A percentile compares a stretch with the other conserved stretches of the same genome.
Evolutionary conservation across 257 asterid species (phyloP).

Genomic region (Solanum ossicruentum): DNA sequence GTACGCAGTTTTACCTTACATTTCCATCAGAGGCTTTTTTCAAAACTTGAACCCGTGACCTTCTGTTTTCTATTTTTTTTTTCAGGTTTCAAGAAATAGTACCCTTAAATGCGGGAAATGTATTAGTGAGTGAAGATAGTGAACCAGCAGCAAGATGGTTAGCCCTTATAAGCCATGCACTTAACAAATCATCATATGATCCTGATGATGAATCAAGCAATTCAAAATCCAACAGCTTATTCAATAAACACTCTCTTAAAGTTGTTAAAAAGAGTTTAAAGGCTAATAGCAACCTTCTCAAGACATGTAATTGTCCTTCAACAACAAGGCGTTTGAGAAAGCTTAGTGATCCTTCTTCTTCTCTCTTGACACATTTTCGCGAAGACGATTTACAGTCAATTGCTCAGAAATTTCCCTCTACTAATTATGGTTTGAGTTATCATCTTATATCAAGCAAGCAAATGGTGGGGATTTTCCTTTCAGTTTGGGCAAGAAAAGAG

Average conservation of each 20-base stretch:
- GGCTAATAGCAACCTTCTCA: conserved; percentile 28
- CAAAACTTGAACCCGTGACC: no score
- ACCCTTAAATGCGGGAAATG: conserved; percentile 86
- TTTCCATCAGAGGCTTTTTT: no score
- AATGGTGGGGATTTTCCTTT: conserved; percentile 82
- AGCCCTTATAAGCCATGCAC: conserved; percentile 65
- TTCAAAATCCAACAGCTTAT: conserved; percentile 19
- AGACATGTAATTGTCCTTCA: conserved; percentile 48
- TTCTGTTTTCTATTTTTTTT: neutral
- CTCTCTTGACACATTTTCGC: neutral
- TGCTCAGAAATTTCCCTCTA: conserved; percentile 19
- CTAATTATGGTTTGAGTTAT: conserved; percentile 21
- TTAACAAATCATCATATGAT: conserved; percentile 59
- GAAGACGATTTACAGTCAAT: conserved; percentile 18
- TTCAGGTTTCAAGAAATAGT: conserved; percentile 93
- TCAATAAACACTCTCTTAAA: conserved; percentile 50
- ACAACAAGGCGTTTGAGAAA: conserved; percentile 20
- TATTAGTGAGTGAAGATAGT: conserved; percentile 70
- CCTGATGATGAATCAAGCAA: conserved; percentile 17
- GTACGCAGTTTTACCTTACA: no score
- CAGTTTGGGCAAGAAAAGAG: conserved; percentile 68
- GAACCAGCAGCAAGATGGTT: conserved; percentile 95
- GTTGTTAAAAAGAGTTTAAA: conserved; percentile 41
- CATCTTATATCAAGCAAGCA: conserved; percentile 70
- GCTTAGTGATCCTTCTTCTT: conserved; percentile 21